phyloP scores from a whole-genome alignment of 2,329 filamentous ascomycete genomes.

The Phialophora tarda region DNA sequence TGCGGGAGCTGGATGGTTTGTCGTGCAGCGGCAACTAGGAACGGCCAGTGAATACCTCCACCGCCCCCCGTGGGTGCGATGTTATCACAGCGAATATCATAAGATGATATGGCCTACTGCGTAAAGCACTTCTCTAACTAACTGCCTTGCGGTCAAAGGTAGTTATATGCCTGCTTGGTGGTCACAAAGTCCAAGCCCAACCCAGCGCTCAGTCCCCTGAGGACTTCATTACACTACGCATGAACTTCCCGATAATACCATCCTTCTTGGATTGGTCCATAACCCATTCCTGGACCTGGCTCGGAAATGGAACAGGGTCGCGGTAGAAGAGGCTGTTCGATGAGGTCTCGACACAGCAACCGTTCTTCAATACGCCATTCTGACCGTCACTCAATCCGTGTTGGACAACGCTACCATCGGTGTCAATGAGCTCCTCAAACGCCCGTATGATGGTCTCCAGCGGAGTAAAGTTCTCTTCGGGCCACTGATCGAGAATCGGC shows the following conservation, averaged over 20 bases:
- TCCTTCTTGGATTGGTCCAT: constrained; percentile 10
- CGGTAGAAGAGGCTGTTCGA: constrained; percentile 12
- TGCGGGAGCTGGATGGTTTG: too few species aligned
- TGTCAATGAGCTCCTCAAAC: constrained; percentile 43
- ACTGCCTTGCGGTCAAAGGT: too few species aligned
- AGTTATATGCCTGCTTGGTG: too few species aligned
- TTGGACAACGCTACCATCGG: background rate
- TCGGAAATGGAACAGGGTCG: constrained; percentile 14
- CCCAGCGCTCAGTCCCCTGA: background rate
- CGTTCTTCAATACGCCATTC: constrained; percentile 14
- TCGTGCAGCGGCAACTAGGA: too few species aligned
- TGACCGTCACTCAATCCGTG: constrained; percentile 40
- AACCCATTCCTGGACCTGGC: constrained; percentile 6
- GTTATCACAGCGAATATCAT: too few species aligned
- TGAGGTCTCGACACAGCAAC: constrained; percentile 11
- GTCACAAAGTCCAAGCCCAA: too few species aligned
- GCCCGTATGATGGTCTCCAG: constrained; percentile 45
- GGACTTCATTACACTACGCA: background rate
- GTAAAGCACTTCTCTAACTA: too few species aligned
- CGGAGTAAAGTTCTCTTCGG: constrained; percentile 45
- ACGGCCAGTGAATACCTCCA: too few species aligned
- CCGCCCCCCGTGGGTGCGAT: too few species aligned
- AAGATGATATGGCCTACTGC: too few species aligned
- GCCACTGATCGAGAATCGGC: constrained; percentile 40
- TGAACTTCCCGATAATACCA: constrained; percentile 11